phyloP scores from a whole-genome alignment of 306 rosid species.

The Acacia crassicarpa region DNA sequence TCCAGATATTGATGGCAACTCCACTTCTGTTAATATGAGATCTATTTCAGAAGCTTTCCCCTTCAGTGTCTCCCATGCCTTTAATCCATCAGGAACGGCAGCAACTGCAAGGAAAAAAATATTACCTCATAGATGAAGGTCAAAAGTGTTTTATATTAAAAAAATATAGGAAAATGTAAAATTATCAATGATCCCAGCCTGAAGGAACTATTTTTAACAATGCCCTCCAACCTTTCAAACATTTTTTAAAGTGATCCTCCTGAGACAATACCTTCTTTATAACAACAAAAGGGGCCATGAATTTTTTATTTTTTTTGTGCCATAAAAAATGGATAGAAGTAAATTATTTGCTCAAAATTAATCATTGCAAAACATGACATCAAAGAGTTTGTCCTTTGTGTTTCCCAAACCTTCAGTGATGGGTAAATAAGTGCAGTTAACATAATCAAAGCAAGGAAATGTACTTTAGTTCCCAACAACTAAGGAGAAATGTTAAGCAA shows the following conservation, averaged over 20 bases:
- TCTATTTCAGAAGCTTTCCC: conserved; percentile 57
- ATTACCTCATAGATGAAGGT: background rate
- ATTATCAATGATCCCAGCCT: background rate
- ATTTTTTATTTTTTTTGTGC: no score
- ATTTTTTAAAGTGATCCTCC: background rate
- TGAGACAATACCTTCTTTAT: background rate
- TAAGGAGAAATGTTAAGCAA: no score
- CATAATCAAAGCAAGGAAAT: no score
- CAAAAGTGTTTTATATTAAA: background rate
- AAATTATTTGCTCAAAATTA: no score
- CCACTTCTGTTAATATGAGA: conserved; percentile 73
- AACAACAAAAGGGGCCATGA: background rate
- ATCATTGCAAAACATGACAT: no score
- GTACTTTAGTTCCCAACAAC: no score
- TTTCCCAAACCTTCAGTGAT: no score
- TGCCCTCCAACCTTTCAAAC: background rate
- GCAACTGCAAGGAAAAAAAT: conserved; percentile 48
- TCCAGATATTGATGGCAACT: conserved; percentile 80
- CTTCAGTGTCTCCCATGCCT: conserved; percentile 84
- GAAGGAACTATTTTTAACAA: conserved; percentile 13
- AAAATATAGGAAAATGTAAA: background rate
- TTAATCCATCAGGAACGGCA: conserved; percentile 71
- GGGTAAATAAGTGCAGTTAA: no score
- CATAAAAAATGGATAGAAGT: no score
- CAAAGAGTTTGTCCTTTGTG: no score